Evolutionary conservation across 2,329 filamentous ascomycete species (phyloP).

Genomic region (Cercospora sp.): DNA sequence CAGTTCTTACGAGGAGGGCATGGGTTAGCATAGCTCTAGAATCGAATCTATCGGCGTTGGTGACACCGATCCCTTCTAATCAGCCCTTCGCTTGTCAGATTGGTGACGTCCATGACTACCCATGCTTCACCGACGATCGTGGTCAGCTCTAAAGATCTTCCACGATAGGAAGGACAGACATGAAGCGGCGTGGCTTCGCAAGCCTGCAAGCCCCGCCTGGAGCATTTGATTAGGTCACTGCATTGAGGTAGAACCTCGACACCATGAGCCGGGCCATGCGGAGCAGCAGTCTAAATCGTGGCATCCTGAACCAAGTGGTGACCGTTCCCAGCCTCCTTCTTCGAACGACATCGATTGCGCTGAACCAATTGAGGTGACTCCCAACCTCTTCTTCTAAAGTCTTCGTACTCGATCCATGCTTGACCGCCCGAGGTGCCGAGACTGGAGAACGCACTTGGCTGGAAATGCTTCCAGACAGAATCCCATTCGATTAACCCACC

Average conservation of each 20-base stretch:
- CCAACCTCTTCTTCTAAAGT: not conserved
- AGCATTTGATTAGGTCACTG: not conserved
- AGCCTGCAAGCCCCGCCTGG: not conserved
- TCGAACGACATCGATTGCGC: not conserved
- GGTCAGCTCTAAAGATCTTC: conserved; percentile 9
- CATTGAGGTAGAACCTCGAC: not conserved
- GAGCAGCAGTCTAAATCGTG: not conserved
- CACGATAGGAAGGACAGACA: conserved; percentile 15
- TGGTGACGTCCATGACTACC: conserved; percentile 6
- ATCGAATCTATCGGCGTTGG: not conserved
- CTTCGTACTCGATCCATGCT: not conserved
- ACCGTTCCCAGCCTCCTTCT: not conserved
- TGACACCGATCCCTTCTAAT: not conserved
- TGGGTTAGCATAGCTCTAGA: not conserved
- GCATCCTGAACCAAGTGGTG: not conserved
- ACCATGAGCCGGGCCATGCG: not conserved
- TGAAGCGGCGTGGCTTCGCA: not conserved
- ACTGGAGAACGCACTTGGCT: not conserved
- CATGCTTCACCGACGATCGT: conserved; percentile 2
- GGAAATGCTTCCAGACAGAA: not conserved
- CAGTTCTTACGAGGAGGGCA: not conserved
- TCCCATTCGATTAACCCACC: not conserved
- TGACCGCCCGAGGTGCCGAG: not conserved
- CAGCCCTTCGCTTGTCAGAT: not conserved
- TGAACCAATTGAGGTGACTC: not conserved